A percentile compares a stretch with the other conserved stretches of the same genome.
phyloP scores from a whole-genome alignment of 805 yeast species.

The Zygosaccharomyces siamensis region DNA sequence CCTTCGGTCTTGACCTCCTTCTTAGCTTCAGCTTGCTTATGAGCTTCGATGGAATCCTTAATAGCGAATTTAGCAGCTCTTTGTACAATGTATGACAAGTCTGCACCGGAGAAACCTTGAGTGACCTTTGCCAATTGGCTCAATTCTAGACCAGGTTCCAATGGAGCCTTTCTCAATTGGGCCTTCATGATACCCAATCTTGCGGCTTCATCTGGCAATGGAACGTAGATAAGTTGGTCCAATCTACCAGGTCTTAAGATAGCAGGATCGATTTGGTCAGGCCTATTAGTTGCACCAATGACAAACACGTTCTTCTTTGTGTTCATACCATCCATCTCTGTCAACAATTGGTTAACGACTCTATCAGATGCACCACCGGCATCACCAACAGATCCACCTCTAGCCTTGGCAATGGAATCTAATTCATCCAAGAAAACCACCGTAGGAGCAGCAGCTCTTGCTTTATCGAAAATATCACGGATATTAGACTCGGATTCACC shows the following conservation, averaged over 20 bases:
- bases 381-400: slow-evolving; percentile 89
- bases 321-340: slow-evolving; percentile 99
- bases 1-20: slow-evolving; percentile 40
- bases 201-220: slow-evolving; percentile 94
- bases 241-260: slow-evolving; percentile 98
- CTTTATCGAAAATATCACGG: slow-evolving; percentile 96
- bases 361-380: slow-evolving; percentile 97
- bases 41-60: slow-evolving; percentile 94
- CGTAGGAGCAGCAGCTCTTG: slow-evolving; percentile 99
- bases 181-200: slow-evolving; percentile 91
- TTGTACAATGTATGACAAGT: slow-evolving; percentile 92
- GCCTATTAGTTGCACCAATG: slow-evolving; percentile 99
- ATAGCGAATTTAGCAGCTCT: slow-evolving; percentile 98
- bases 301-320: slow-evolving; percentile 98
- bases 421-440: slow-evolving; percentile 97
- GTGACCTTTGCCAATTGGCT: slow-evolving; percentile 86
- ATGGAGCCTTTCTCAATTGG: slow-evolving; percentile 96
- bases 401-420: slow-evolving; percentile 94
- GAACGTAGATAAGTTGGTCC: slow-evolving; percentile 97
- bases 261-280: slow-evolving; percentile 99
- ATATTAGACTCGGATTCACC: slow-evolving; percentile 98
- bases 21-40: slow-evolving; percentile 42
- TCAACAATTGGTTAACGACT: slow-evolving; percentile 90
- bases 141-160: slow-evolving; percentile 93
- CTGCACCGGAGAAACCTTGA: slow-evolving; percentile 99